Conservation (phyloP, 352 stramenopile genomes). For the Globisporangium iwayamae region DNA sequence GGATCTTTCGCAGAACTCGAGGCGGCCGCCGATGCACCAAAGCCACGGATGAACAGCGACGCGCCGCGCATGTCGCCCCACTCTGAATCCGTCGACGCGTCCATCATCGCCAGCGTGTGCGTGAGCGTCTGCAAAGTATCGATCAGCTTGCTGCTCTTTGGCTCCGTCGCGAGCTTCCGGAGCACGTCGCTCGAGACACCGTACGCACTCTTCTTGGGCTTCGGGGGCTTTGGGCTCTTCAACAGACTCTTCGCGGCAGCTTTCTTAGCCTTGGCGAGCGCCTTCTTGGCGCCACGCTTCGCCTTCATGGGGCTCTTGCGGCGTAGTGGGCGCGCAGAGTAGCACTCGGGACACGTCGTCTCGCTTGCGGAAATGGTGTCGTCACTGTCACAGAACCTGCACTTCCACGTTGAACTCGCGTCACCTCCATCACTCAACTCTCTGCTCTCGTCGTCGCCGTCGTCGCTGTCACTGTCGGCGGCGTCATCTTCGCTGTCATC, state of each 20-base stretch:
- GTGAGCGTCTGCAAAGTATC: conserved; percentile 77
- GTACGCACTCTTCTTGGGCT: conserved; percentile 46
- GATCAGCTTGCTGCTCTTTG: conserved; percentile 43
- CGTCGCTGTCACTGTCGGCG: conserved; percentile 23
- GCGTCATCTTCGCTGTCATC: conserved; percentile 31
- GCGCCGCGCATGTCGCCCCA: conserved; percentile 51
- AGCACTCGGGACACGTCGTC: conserved; percentile 36
- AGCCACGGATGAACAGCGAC: conserved; percentile 56
- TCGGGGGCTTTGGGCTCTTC: conserved; percentile 24
- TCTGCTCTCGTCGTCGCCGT: conserved; percentile 24
- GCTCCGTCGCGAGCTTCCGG: conserved; percentile 46
- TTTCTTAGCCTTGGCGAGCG: conserved; percentile 1
- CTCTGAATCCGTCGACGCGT: conserved; percentile 72
- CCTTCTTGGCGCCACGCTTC: conserved; percentile 26
- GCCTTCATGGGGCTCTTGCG: conserved; percentile 20
- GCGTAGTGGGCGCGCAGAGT: conserved; percentile 24
- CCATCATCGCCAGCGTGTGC: conserved; percentile 83
- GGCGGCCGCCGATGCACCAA: conserved; percentile 27
- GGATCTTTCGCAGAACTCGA: conserved; percentile 52
- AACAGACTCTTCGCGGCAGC: conserved; percentile 25
- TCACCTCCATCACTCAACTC: conserved; percentile 12
- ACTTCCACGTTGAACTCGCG: conserved; percentile 24
- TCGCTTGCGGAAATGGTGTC: conserved; percentile 14
- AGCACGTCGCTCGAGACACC: conserved; percentile 66
- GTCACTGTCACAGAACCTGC: conserved; percentile 25